phyloP scores from a whole-genome alignment of 495 filamentous ascomycete genomes.

The Penicillium roqueforti region DNA sequence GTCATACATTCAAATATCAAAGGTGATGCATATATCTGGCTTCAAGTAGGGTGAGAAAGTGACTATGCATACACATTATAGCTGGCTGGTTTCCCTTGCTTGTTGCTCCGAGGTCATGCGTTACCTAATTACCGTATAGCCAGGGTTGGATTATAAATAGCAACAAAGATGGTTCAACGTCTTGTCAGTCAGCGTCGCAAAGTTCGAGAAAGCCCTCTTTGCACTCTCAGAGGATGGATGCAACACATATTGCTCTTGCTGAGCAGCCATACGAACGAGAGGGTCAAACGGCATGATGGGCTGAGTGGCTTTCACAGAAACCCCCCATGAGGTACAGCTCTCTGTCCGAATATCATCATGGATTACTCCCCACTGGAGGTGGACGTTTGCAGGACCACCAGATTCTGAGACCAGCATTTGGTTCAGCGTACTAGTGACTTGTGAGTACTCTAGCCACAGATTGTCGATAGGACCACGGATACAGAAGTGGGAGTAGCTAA shows the following conservation, averaged over 20 bases:
- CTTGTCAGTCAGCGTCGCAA: no score
- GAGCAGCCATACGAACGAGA: conserved; percentile 14
- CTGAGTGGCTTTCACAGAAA: conserved; percentile 17
- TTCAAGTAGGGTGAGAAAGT: no score
- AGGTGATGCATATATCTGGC: no score
- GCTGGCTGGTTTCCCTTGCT: no score
- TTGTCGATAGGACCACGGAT: conserved; percentile 16
- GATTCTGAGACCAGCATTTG: conserved; percentile 18
- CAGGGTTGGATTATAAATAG: no score
- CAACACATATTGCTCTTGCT: conserved; percentile 20
- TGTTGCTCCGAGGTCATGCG: no score
- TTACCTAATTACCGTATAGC: no score
- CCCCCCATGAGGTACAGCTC: conserved; percentile 13
- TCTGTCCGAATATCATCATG: conserved; percentile 12
- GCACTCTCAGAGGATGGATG: conserved; percentile 13
- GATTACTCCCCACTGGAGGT: conserved; percentile 15
- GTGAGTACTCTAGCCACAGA: conserved; percentile 27
- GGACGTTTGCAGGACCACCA: conserved; percentile 15
- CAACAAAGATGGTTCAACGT: no score
- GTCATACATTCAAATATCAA: no score
- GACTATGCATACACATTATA: no score
- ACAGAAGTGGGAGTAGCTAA: no score
- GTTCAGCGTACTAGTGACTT: conserved; percentile 22
- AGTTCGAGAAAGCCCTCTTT: conserved; percentile 14
- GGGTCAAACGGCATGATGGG: conserved; percentile 18